Percentiles rank a stretch among this genome's conserved stretches.
Evolutionary conservation across 441 rosid genomes (phyloP).

Genomic region (Syzygium malaccense): DNA sequence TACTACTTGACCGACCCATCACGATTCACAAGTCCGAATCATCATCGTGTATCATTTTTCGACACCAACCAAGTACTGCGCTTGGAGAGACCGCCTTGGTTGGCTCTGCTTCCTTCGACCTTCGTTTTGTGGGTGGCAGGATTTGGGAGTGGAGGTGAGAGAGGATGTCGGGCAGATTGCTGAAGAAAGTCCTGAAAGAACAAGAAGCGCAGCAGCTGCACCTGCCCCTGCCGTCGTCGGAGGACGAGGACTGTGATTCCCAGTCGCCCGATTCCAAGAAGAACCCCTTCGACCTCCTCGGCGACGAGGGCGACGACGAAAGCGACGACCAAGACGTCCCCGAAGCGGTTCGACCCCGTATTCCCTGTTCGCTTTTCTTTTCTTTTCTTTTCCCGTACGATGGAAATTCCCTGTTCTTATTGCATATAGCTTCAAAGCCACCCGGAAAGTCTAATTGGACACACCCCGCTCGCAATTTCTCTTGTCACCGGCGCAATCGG

Average conservation of each 20-base stretch:
- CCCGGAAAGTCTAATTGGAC: background rate
- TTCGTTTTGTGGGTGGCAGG: background rate
- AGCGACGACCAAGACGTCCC: background rate
- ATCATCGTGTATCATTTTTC: background rate
- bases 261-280: slow-evolving; percentile 28
- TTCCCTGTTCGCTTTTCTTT: background rate
- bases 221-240: slow-evolving; percentile 6
- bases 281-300: slow-evolving; percentile 77
- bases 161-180: slow-evolving; percentile 65
- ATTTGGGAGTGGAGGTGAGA: background rate
- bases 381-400: background rate
- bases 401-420: background rate
- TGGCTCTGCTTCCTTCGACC: background rate
- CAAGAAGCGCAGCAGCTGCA: slow-evolving; percentile 45
- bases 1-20: background rate
- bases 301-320: slow-evolving; percentile 34
- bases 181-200: slow-evolving; percentile 72
- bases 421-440: background rate
- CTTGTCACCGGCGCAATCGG: background rate
- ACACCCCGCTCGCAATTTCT: background rate
- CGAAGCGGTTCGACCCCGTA: slow-evolving; percentile 18
- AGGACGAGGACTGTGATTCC: slow-evolving; percentile 26
- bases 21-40: background rate
- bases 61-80: background rate
- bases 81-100: background rate